Evolutionary conservation across 2,329 filamentous ascomycete genomes (phyloP), one percentile per base, ranked within the genome.

Genomic region (Cladophialophora immunda): DNA sequence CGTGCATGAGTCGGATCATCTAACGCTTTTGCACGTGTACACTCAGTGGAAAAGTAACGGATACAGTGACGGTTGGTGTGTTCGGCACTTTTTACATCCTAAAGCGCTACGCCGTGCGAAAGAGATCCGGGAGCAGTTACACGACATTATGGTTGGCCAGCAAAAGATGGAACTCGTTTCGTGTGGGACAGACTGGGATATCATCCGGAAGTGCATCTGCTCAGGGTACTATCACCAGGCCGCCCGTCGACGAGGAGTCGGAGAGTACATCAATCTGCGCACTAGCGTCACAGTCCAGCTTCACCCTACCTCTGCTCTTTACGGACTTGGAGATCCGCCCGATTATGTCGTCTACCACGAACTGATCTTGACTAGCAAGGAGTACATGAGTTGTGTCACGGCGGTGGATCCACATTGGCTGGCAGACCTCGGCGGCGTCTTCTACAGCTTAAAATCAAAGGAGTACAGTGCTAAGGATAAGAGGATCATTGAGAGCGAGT

Each of bases 271-370:
- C 81, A 99, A 99, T 78, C 85, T 99, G 38, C 90, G 95, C 25
- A 99, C 95, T 0, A 95, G 92, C 75, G 93, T 99, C 2, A 94
- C 92, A 1, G 92, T 99, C 62, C 93, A 97, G 77, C 85, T 99
- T 32, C 96, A 99, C 77, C 95, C 95, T 1, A 99, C 95, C 0
- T 94, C 90, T 70, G 93, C 95, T 1, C 86, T 99, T 0, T 98
- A 97, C 76, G 95, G 95, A 27, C 85, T 93, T 1, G 95, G 95
- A 3, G 96, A 97, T 78, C 87, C 97, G 27, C 95, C 96, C 1
- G 95, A 99, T 77, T 98, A 98, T 76, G 93, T 99, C 60, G 89
- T 99, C 50, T 99, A 99, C 80, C 95, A 99, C 83, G 95, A 99
- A 79, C 87, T 99, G 66, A 97, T 99, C 73, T 87, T 99, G 68